A percentile compares a stretch with the other conserved stretches of the same genome.
Evolutionary conservation across 768 basidiomycete genomes (phyloP).

Genomic region (Boletus speciosus): DNA sequence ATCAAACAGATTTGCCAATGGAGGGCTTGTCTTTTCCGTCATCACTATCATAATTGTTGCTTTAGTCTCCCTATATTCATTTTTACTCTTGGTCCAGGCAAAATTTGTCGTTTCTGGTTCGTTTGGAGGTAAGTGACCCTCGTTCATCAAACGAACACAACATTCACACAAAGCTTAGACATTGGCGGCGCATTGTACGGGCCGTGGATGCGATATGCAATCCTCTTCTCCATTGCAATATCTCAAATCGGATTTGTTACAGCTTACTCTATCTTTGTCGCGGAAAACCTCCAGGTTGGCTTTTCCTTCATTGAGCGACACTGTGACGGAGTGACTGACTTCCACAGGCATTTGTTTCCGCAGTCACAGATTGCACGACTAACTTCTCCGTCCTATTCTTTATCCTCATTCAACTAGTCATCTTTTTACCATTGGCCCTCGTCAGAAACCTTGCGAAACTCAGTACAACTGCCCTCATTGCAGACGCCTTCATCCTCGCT

Average conservation of each 20-base stretch:
- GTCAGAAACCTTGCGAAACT: slow-evolving; percentile 94
- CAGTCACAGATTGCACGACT: slow-evolving; percentile 70
- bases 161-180: slow-evolving; percentile 44
- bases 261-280: slow-evolving; percentile 95
- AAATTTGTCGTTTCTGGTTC: slow-evolving; percentile 88
- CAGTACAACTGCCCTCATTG: slow-evolving; percentile 85
- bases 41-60: slow-evolving; percentile 79
- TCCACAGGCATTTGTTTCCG: slow-evolving; percentile 75
- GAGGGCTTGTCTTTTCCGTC: slow-evolving; percentile 86
- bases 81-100: slow-evolving; percentile 84
- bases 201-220: slow-evolving; percentile 86
- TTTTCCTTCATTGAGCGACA: neutral
- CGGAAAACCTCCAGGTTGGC: slow-evolving; percentile 72
- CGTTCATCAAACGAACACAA: neutral
- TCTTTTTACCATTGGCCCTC: slow-evolving; percentile 88
- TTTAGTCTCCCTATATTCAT: slow-evolving; percentile 84
- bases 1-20: slow-evolving; percentile 79
- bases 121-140: slow-evolving; percentile 72
- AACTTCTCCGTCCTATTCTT: slow-evolving; percentile 70
- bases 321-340: neutral
- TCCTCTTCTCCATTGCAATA: slow-evolving; percentile 80
- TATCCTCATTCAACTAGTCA: slow-evolving; percentile 76
- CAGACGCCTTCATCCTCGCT: slow-evolving; percentile 91
- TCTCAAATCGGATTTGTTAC: slow-evolving; percentile 88
- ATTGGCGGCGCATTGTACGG: slow-evolving; percentile 93